Conservation (phyloP, 129 eudicot genomes). For the Ambrosia artemisiifolia region DNA sequence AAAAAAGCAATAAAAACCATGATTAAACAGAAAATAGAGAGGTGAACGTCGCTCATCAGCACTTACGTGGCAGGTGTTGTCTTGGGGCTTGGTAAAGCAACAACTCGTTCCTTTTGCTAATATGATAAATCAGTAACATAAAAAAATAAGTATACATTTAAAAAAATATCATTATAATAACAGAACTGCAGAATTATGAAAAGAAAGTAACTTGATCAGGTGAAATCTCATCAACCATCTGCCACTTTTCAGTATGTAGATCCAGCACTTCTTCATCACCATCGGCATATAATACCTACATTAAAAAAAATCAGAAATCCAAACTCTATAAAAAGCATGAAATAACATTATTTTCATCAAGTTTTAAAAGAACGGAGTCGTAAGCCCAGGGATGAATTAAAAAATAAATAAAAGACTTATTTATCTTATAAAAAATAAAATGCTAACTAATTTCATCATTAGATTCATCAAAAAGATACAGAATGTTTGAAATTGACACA, state of each 20-base stretch:
- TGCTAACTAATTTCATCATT: too few species aligned
- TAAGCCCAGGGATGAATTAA: too few species aligned
- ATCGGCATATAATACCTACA: conserved; percentile 69
- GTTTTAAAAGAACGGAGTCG: not conserved
- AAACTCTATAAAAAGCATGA: not conserved
- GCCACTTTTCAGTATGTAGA: conserved; percentile 52
- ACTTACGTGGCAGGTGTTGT: conserved; percentile 40
- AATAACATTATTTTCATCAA: not conserved
- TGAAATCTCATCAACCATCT: conserved; percentile 21
- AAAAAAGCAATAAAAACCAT: not conserved
- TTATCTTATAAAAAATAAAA: too few species aligned
- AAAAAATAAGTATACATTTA: not conserved
- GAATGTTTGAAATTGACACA: too few species aligned
- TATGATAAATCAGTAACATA: conserved; percentile 11
- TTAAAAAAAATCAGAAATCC: not conserved
- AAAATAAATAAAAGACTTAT: too few species aligned
- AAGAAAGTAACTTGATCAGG: conserved; percentile 35
- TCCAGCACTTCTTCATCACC: conserved; percentile 65
- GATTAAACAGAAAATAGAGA: not conserved
- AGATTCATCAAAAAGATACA: too few species aligned
- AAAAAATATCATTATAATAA: not conserved
- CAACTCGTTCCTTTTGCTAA: conserved; percentile 26
- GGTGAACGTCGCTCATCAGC: not conserved
- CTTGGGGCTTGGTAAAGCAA: conserved; percentile 15
- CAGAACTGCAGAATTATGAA: conserved; percentile 13